A percentile compares a stretch with the other conserved stretches of the same genome.
Evolutionary conservation across 208 protist genomes (phyloP).

Genomic region (Naegleria fowleri): DNA sequence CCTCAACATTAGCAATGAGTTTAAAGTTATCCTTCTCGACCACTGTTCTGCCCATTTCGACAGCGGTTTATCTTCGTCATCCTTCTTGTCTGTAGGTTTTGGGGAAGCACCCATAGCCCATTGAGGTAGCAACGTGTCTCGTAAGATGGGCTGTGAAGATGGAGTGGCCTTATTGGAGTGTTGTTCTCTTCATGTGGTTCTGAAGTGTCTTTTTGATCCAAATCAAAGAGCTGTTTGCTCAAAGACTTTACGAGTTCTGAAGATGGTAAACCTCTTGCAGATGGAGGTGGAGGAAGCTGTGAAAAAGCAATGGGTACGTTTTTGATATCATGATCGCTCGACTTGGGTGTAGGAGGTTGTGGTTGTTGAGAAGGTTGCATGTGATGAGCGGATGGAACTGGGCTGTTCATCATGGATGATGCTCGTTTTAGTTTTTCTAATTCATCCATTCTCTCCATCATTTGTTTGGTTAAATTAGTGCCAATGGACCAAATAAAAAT

Average conservation of each 20-base stretch:
- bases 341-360: neutral
- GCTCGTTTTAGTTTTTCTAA: neutral
- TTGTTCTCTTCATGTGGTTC: neutral
- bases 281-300: neutral
- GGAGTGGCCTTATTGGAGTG: neutral
- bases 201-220: neutral
- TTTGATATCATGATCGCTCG: neutral
- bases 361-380: too few species aligned
- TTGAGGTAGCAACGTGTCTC: neutral
- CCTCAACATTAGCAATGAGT: neutral
- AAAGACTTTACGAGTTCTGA: neutral
- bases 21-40: neutral
- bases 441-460: conserved; percentile 23
- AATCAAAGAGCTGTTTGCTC: neutral
- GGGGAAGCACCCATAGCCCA: neutral
- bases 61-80: neutral
- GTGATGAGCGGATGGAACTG: neutral
- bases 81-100: neutral
- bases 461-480: neutral
- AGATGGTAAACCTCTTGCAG: neutral
- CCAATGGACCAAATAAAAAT: conserved; percentile 36
- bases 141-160: neutral
- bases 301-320: neutral
- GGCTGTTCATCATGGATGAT: neutral
- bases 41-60: neutral